Evolutionary conservation across 179 eudicot species (phyloP).

Genomic region (Drosera spatulata): DNA sequence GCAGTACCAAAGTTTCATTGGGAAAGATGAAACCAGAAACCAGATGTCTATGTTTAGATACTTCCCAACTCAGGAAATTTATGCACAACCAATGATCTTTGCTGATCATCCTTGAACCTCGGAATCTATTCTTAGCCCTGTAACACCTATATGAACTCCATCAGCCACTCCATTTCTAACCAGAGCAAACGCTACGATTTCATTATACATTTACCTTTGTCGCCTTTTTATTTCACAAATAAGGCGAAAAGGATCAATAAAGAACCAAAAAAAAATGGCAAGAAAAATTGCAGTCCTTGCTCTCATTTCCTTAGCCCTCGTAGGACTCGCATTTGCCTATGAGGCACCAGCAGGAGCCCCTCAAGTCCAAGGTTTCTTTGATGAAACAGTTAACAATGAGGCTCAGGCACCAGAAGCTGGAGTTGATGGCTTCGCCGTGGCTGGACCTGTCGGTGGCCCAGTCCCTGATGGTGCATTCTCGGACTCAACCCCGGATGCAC

Average conservation of each 20-base stretch:
- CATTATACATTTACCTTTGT: not conserved
- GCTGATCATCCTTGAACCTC: not conserved
- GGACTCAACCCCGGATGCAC: not conserved
- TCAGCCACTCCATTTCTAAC: not conserved
- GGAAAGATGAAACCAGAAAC: too few species aligned
- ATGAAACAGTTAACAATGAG: slow-evolving; percentile 9
- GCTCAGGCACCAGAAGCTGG: not conserved
- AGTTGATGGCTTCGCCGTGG: slow-evolving; percentile 12
- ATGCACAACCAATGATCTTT: too few species aligned
- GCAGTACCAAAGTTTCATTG: too few species aligned
- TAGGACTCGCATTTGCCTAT: slow-evolving; percentile 21
- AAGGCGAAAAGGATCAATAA: not conserved
- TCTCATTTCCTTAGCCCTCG: slow-evolving; percentile 26
- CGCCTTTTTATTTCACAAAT: not conserved
- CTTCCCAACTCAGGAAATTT: too few species aligned
- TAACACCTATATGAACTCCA: not conserved
- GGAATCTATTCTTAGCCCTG: not conserved
- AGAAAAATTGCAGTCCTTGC: slow-evolving; percentile 21
- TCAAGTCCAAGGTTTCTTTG: slow-evolving; percentile 5
- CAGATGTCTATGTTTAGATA: too few species aligned
- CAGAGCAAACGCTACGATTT: not conserved
- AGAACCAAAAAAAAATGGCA: slow-evolving; percentile 19
- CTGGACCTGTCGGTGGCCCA: slow-evolving; percentile 31
- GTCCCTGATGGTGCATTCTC: slow-evolving; percentile 13
- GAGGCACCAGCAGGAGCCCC: not conserved